phyloP scores from a whole-genome alignment of 108 stramenopile genomes.

The Nitzschia sp. region DNA sequence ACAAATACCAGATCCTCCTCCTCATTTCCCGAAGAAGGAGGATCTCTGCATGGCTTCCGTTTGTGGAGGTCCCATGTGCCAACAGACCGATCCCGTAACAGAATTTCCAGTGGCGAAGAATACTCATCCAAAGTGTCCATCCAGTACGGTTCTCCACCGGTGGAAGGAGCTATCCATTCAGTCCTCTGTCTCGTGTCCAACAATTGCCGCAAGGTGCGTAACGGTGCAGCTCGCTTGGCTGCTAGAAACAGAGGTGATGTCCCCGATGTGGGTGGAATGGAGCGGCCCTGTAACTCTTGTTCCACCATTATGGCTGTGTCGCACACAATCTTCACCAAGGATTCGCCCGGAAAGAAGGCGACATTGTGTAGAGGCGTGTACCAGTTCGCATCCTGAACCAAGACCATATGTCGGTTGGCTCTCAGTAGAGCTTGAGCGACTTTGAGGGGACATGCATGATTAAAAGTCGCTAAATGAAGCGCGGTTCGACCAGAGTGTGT shows the following conservation, averaged over 20 bases:
- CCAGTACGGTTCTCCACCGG: constrained; percentile 45
- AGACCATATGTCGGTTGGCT: constrained; percentile 31
- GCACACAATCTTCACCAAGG: constrained; percentile 15
- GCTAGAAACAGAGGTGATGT: constrained; percentile 37
- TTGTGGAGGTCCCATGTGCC: constrained; percentile 2
- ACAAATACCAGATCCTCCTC: not conserved
- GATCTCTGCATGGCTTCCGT: too few relatives aligned
- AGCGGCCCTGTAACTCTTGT: constrained; percentile 14
- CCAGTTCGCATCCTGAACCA: constrained; percentile 26
- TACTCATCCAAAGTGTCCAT: constrained; percentile 8
- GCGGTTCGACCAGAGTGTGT: constrained; percentile 26
- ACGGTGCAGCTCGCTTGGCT: constrained; percentile 26
- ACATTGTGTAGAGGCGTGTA: constrained; percentile 40
- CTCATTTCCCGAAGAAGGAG: not conserved
- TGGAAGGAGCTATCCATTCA: constrained; percentile 39
- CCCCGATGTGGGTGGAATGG: constrained; percentile 3
- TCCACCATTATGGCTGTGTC: constrained; percentile 27
- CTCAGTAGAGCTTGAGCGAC: constrained; percentile 30
- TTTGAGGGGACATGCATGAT: constrained; percentile 24
- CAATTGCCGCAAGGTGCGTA: constrained; percentile 17
- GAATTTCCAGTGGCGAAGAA: constrained; percentile 13
- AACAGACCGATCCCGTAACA: not conserved
- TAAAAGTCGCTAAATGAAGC: constrained; percentile 36
- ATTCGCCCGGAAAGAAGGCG: constrained; percentile 12
- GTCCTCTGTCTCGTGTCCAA: constrained; percentile 20